phyloP scores from a whole-genome alignment of 148 eudicot species.

The Salicornia ramosissima region DNA sequence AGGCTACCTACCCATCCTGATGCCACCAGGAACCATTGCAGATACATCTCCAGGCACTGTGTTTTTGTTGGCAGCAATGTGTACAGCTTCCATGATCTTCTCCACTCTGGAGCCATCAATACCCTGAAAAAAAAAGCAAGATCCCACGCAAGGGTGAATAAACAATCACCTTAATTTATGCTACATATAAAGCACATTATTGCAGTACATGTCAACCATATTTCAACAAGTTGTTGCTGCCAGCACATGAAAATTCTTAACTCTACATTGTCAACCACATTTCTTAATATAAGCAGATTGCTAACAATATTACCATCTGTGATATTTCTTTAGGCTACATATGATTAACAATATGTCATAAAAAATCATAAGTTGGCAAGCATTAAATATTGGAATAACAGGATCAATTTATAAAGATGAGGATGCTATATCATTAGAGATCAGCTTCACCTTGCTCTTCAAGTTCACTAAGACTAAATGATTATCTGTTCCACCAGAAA shows the following conservation, averaged over 20 bases:
- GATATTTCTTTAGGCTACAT: neutral
- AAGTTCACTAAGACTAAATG: slow-evolving; percentile 90
- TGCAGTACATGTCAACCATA: neutral
- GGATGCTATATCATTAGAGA: neutral
- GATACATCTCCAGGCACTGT: slow-evolving; percentile 99
- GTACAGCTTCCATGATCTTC: slow-evolving; percentile 91
- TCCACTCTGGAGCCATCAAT: slow-evolving; percentile 99
- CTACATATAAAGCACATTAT: neutral
- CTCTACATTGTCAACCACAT: neutral
- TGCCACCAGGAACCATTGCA: slow-evolving; percentile 99
- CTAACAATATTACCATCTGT: neutral
- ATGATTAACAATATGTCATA: neutral
- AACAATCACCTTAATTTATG: neutral
- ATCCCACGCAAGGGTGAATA: neutral
- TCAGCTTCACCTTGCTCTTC: slow-evolving; percentile 71
- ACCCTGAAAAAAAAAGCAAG: slow-evolving; percentile 42
- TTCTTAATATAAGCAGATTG: too few species aligned
- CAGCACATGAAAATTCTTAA: neutral
- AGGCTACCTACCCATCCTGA: slow-evolving; percentile 75
- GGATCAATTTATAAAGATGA: neutral
- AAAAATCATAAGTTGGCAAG: neutral
- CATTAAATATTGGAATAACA: neutral
- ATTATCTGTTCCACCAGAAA: slow-evolving; percentile 98
- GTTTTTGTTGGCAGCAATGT: slow-evolving; percentile 97
- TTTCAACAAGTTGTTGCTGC: neutral